phyloP scores from a whole-genome alignment of 2,329 filamentous ascomycete genomes.

The Zymoseptoria crescenta region DNA sequence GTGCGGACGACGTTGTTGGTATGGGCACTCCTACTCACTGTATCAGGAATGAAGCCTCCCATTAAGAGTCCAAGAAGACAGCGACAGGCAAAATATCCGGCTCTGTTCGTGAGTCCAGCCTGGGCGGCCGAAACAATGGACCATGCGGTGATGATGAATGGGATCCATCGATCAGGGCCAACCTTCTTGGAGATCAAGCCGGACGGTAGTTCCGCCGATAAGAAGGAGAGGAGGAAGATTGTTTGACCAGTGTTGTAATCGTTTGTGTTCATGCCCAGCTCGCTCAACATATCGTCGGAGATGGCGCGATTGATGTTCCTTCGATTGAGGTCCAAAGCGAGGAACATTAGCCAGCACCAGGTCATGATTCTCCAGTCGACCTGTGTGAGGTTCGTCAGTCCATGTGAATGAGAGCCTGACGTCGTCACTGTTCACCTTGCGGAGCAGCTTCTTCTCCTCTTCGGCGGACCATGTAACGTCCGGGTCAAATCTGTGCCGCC shows the following conservation, averaged over 20 bases:
- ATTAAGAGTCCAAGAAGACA: constrained; percentile 35
- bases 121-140: constrained; percentile 32
- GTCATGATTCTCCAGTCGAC: constrained; percentile 19
- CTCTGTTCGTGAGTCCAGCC: constrained; percentile 25
- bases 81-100: constrained; percentile 31
- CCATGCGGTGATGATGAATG: constrained; percentile 36
- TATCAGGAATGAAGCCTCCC: constrained; percentile 38
- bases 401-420: too few relatives aligned
- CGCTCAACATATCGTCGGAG: constrained; percentile 21
- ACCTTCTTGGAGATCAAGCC: constrained; percentile 42
- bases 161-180: constrained; percentile 40
- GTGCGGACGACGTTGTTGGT: background rate
- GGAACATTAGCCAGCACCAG: constrained; percentile 25
- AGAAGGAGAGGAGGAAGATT: constrained; percentile 22
- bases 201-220: constrained; percentile 37
- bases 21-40: constrained; percentile 37
- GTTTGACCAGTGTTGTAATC: constrained; percentile 27
- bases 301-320: constrained; percentile 25
- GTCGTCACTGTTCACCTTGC: constrained; percentile 6
- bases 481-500: constrained; percentile 42
- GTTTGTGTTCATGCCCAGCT: constrained; percentile 23
- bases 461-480: constrained; percentile 37
- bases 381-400: background rate
- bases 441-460: constrained; percentile 35
- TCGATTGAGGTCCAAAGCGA: constrained; percentile 22